Evolutionary conservation across 2,329 filamentous ascomycete species (phyloP).

Genomic region (Verticillium nonalfalfae): DNA sequence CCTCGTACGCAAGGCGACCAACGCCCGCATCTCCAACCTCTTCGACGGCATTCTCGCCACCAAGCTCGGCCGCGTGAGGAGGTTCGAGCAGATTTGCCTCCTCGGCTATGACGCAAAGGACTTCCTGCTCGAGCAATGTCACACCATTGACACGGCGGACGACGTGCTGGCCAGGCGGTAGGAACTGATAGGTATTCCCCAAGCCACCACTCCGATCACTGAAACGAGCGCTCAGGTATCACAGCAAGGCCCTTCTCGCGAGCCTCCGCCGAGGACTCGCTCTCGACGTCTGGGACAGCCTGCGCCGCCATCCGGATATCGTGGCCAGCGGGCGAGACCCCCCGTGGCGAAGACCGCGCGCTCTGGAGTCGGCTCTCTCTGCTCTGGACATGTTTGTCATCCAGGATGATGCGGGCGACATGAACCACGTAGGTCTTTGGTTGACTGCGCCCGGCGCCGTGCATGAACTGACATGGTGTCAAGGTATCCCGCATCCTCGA

Average conservation of each 20-base stretch:
- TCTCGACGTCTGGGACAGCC: constrained; percentile 62
- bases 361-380: constrained; percentile 67
- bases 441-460: not conserved
- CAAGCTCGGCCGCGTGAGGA: constrained; percentile 62
- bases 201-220: constrained; percentile 6
- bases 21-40: constrained; percentile 42
- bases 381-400: constrained; percentile 89
- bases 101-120: constrained; percentile 88
- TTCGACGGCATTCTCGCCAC: constrained; percentile 66
- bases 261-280: constrained; percentile 77
- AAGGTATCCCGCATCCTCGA: constrained; percentile 63
- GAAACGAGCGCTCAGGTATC: constrained; percentile 49
- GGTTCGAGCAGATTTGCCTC: constrained; percentile 63
- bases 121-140: constrained; percentile 62
- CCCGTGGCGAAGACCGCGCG: constrained; percentile 5
- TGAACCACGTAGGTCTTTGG: constrained; percentile 55
- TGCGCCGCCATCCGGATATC: constrained; percentile 24
- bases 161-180: constrained; percentile 73
- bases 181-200: constrained; percentile 9
- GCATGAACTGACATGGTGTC: not conserved
- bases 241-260: constrained; percentile 66
- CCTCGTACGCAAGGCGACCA: constrained; percentile 44
- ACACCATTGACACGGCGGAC: constrained; percentile 50
- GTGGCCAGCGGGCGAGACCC: constrained; percentile 18
- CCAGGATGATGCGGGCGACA: constrained; percentile 64